Evolutionary conservation across 495 filamentous ascomycete genomes (phyloP).

Genomic region (Choiromyces venosus): DNA sequence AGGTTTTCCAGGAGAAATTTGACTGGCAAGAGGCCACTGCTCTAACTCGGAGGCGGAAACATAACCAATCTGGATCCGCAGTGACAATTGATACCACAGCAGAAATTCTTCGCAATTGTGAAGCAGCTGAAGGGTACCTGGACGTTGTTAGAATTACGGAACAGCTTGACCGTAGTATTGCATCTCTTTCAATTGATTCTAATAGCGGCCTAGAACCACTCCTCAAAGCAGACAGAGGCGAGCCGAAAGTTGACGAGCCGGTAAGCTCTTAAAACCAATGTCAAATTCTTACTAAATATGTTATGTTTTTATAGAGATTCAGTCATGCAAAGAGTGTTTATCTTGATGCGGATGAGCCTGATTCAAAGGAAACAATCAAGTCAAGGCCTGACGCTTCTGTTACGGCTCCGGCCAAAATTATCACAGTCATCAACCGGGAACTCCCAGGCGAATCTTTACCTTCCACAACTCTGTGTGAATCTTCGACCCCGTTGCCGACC

Average conservation of each 20-base stretch:
- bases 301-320: background rate
- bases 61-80: background rate
- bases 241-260: background rate
- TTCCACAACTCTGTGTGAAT: background rate
- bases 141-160: background rate
- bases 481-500: background rate
- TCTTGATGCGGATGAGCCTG: background rate
- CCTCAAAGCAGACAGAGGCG: background rate
- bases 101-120: conserved; percentile 3
- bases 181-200: background rate
- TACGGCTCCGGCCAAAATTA: background rate
- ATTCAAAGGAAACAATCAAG: background rate
- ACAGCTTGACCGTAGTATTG: background rate
- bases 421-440: background rate
- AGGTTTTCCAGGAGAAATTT: conserved; percentile 22
- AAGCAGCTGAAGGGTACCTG: background rate
- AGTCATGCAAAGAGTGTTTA: background rate
- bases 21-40: conserved; percentile 16
- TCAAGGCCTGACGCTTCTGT: background rate
- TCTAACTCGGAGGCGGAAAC: background rate
- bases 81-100: conserved; percentile 6
- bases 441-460: background rate
- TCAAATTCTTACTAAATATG: background rate
- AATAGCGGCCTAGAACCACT: background rate
- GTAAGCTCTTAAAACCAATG: background rate